phyloP scores from a whole-genome alignment of 2,329 filamentous ascomycete species.

The Hypoxylon sp. region DNA sequence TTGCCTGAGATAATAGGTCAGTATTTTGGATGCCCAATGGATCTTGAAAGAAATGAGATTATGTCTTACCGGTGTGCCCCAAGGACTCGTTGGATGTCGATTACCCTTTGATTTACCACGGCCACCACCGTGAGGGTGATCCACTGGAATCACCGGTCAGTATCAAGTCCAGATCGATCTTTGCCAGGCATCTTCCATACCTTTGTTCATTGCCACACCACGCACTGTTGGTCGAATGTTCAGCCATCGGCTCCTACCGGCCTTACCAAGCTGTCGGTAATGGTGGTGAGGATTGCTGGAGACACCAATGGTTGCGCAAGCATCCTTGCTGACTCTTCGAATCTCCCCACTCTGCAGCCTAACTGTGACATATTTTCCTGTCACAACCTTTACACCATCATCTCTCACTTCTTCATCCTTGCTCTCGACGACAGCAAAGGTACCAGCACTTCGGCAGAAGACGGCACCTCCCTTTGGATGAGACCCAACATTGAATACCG shows the following conservation, averaged over 20 bases:
- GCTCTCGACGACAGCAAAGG: conserved; percentile 87
- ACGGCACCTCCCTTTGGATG: conserved; percentile 81
- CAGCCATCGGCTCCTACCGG: conserved; percentile 91
- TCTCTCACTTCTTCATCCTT: conserved; percentile 84
- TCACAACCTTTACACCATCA: conserved; percentile 72
- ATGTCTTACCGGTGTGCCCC: conserved; percentile 89
- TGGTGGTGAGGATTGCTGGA: conserved; percentile 95
- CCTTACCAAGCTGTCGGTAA: conserved; percentile 93
- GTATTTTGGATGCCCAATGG: conserved; percentile 33
- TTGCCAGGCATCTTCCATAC: conserved; percentile 62
- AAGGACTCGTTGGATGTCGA: conserved; percentile 92
- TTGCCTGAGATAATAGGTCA: conserved; percentile 67
- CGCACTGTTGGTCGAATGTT: conserved; percentile 95
- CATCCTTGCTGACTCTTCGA: conserved; percentile 88
- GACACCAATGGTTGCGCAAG: conserved; percentile 93
- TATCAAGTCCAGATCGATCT: conserved; percentile 18
- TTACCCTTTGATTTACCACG: conserved; percentile 99
- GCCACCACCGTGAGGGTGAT: conserved; percentile 99
- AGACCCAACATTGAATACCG: conserved; percentile 90
- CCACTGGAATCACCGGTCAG: conserved; percentile 65
- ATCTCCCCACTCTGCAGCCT: conserved; percentile 94
- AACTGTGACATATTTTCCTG: conserved; percentile 84
- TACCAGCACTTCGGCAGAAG: conserved; percentile 95
- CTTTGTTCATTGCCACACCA: conserved; percentile 98
- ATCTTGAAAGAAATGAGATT: conserved; percentile 16